These are phyloP conservation scores for Plasmodium fragile DNA, from an alignment of 169 alveolate genomes.

Conservation along the genomic window DNA sequence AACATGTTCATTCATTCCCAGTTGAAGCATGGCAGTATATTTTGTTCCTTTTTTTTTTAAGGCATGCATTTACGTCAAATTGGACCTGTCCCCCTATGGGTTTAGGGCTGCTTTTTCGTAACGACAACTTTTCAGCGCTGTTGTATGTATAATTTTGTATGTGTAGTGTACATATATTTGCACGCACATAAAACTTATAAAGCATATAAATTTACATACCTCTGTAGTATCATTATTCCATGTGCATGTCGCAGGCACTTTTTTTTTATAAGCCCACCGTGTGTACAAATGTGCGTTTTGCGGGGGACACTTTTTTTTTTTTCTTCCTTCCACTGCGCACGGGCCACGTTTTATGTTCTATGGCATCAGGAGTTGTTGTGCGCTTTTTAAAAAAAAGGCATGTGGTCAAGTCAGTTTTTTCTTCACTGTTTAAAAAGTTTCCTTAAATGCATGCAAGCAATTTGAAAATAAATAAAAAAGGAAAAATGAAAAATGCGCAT, in stretches of 20 bases:
- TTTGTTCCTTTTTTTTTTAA: neutral
- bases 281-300: neutral
- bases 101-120: neutral
- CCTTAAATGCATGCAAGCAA: neutral
- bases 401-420: neutral
- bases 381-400: neutral
- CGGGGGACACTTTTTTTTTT: neutral
- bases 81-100: neutral
- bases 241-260: neutral
- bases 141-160: neutral
- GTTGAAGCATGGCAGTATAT: neutral
- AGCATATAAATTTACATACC: too few species aligned
- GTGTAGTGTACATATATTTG: too few species aligned
- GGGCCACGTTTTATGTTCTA: neutral
- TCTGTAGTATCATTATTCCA: neutral
- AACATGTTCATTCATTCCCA: neutral
- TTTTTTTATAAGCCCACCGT: neutral
- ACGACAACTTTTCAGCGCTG: neutral
- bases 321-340: neutral
- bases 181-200: neutral
- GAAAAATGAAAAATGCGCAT: neutral
- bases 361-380: neutral
- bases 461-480: neutral
- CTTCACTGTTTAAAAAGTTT: neutral
- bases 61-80: neutral